These are phyloP conservation scores for Tuber borchii DNA, from an alignment of 495 filamentous ascomycete species.

Conservation along the genomic window DNA sequence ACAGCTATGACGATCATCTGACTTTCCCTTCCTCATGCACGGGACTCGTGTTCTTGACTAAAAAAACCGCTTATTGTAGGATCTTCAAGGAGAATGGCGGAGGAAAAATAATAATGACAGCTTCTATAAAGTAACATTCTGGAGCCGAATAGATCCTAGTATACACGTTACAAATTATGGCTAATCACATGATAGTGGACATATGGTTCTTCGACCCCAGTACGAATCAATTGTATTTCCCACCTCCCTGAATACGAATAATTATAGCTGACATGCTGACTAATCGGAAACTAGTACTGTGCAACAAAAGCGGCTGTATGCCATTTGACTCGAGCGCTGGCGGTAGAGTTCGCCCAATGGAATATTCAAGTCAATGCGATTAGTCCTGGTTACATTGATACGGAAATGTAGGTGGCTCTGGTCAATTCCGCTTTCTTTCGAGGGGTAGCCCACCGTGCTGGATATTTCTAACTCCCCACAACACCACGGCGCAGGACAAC, in stretches of 20 bases:
- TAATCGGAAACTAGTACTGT: slow-evolving; percentile 28
- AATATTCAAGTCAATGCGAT: slow-evolving; percentile 88
- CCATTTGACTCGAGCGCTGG: slow-evolving; percentile 70
- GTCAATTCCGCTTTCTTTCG: neutral
- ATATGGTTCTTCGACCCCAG: slow-evolving; percentile 40
- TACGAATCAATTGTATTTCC: slow-evolving; percentile 38
- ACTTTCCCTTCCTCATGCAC: neutral
- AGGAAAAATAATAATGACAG: slow-evolving; percentile 41
- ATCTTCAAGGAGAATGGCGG: slow-evolving; percentile 39
- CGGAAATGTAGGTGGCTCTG: slow-evolving; percentile 30
- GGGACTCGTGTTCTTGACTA: neutral
- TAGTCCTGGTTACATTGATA: slow-evolving; percentile 60
- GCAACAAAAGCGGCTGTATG: slow-evolving; percentile 74
- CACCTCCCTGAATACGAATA: neutral
- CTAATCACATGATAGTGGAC: slow-evolving; percentile 34
- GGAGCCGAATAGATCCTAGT: neutral
- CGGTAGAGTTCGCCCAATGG: slow-evolving; percentile 79
- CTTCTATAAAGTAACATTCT: slow-evolving; percentile 37
- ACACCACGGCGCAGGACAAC: slow-evolving; percentile 21
- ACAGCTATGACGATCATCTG: neutral
- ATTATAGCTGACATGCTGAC: neutral
- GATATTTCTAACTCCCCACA: slow-evolving; percentile 14
- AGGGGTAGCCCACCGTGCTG: neutral
- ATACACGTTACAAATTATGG: neutral
- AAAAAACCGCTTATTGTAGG: slow-evolving; percentile 5